Evolutionary conservation across 2,329 filamentous ascomycete genomes (phyloP).

Genomic region (Neofusicoccum sp.): DNA sequence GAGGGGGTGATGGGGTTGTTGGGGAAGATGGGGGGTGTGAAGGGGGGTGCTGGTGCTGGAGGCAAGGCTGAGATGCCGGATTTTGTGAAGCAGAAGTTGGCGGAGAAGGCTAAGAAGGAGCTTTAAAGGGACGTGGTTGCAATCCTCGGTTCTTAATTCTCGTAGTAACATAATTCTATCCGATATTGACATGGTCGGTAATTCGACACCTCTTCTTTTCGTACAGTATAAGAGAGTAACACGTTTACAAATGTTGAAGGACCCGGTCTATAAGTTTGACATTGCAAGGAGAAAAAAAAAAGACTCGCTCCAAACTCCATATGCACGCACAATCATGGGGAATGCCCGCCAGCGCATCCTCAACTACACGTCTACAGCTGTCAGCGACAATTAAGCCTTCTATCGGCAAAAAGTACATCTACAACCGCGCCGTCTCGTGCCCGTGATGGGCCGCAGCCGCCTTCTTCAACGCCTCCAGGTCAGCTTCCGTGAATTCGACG

Average conservation of each 20-base stretch:
- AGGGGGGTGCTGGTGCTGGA: background rate
- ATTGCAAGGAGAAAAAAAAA: background rate
- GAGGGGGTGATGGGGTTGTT: slow-evolving; percentile 18
- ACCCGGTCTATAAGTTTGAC: too few species aligned
- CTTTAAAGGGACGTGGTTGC: background rate
- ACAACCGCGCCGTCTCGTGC: slow-evolving; percentile 8
- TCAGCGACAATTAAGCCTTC: background rate
- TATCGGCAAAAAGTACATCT: background rate
- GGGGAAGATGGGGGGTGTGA: slow-evolving; percentile 2
- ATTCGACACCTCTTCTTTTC: background rate
- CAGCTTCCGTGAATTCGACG: slow-evolving; percentile 6
- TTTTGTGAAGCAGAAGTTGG: background rate
- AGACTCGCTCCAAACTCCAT: background rate
- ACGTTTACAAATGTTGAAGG: too few species aligned
- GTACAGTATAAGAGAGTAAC: background rate
- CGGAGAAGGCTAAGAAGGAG: background rate
- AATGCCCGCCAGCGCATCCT: too few species aligned
- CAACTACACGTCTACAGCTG: background rate
- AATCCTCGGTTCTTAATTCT: background rate
- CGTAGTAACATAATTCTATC: background rate
- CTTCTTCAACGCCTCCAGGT: slow-evolving; percentile 1
- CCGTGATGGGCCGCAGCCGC: background rate
- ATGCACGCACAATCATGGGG: background rate
- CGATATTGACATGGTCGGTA: background rate
- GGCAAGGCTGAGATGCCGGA: slow-evolving; percentile 1